phyloP scores from a whole-genome alignment of 768 basidiomycete genomes.

The Paxillus involutus region DNA sequence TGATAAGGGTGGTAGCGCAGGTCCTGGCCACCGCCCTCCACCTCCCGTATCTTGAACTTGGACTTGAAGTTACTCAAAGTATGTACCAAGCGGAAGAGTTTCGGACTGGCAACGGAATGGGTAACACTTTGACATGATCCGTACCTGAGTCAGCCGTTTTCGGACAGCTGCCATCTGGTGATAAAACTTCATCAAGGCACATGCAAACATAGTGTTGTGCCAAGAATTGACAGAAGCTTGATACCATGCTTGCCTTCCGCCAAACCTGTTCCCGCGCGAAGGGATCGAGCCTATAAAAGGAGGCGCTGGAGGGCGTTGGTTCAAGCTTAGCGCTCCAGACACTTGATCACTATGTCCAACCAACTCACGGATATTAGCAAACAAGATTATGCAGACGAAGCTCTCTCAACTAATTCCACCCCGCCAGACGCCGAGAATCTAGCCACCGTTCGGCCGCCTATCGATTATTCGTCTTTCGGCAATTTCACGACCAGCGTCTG shows the following conservation, averaged over 20 bases:
- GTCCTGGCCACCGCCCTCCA: too few species aligned
- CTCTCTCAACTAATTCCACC: not conserved
- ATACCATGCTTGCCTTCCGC: not conserved
- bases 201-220: not conserved
- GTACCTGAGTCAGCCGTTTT: too few species aligned
- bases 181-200: not conserved
- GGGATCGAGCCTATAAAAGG: conserved; percentile 10
- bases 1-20: too few species aligned
- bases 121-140: too few species aligned
- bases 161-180: too few species aligned
- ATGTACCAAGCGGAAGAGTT: too few species aligned
- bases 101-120: too few species aligned
- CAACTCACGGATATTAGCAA: conserved; percentile 23
- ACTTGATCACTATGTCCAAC: conserved; percentile 8
- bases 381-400: conserved; percentile 17
- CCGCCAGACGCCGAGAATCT: not conserved
- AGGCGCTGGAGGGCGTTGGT: too few species aligned
- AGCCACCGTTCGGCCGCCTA: conserved; percentile 47
- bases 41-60: too few species aligned
- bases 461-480: conserved; percentile 60
- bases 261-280: not conserved
- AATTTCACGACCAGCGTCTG: conserved; percentile 55
- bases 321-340: too few species aligned
- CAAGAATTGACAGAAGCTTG: conserved; percentile 14
- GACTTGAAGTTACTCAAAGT: too few species aligned